Conservation (phyloP, 2,329 filamentous ascomycete species). For the Chrysoporthe austroafricana region DNA sequence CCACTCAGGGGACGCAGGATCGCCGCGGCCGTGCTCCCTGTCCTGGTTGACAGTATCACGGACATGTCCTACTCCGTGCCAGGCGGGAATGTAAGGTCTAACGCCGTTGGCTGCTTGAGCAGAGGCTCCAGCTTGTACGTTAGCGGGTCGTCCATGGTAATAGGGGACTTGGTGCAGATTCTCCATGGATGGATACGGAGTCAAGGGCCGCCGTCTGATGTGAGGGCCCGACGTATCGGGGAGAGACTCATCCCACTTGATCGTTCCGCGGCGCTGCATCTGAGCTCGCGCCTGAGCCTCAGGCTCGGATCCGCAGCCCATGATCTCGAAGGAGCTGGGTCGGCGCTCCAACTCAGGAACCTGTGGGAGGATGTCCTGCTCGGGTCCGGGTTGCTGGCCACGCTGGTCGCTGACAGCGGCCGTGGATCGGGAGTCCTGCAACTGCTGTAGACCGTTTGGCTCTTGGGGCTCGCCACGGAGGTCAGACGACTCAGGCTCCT, state of each 20-base stretch:
- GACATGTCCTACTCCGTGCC: neutral
- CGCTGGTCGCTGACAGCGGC: neutral
- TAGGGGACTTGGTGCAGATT: neutral
- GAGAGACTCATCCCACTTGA: neutral
- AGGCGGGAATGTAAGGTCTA: neutral
- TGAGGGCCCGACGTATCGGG: neutral
- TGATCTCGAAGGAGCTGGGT: slow-evolving; percentile 16
- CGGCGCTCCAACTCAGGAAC: neutral
- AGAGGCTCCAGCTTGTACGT: neutral
- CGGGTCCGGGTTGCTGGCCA: neutral
- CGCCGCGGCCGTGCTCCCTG: neutral
- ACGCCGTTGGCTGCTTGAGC: no score
- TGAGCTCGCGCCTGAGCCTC: neutral
- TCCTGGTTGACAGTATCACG: neutral
- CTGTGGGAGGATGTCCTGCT: neutral
- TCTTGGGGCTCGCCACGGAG: neutral
- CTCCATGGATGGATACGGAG: neutral
- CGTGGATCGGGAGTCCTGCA: neutral
- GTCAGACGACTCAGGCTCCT: neutral
- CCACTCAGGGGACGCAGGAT: neutral
- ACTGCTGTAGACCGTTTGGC: neutral
- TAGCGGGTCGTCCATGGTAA: neutral
- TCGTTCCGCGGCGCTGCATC: neutral
- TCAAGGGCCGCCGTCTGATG: neutral
- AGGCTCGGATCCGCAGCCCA: slow-evolving; percentile 4